Percentiles rank a stretch among this genome's conserved stretches.
These are phyloP conservation scores for Beauveria pseudobassiana DNA, from an alignment of 2,329 filamentous ascomycete species.

Conservation along the genomic window DNA sequence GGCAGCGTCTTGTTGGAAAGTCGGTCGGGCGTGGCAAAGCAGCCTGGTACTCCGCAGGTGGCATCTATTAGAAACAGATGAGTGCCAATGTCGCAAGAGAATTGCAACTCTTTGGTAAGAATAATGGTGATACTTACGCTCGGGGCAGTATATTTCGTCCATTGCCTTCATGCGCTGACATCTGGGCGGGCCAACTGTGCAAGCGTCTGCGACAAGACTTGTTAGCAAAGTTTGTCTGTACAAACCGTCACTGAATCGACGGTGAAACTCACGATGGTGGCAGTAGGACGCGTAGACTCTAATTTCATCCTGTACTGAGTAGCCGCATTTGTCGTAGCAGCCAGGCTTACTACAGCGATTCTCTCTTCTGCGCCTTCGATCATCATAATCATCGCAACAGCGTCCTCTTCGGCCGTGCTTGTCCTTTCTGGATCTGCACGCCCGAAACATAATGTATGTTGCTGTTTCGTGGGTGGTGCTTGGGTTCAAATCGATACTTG, in stretches of 20 bases:
- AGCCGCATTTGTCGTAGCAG: conserved; percentile 1
- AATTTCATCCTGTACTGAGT: neutral
- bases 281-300: neutral
- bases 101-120: too few species aligned
- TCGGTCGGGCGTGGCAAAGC: neutral
- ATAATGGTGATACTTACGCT: neutral
- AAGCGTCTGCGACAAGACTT: neutral
- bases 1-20: neutral
- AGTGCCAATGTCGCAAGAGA: neutral
- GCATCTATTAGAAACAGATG: neutral
- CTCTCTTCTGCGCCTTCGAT: neutral
- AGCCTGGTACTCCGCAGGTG: neutral
- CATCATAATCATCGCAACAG: neutral
- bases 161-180: conserved; percentile 1
- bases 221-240: neutral
- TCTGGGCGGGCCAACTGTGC: neutral
- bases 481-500: neutral
- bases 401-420: neutral
- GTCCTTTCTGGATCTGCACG: neutral
- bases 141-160: neutral
- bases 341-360: neutral
- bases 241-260: neutral
- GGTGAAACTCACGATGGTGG: neutral
- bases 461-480: neutral
- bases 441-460: neutral